phyloP scores from a whole-genome alignment of 75 land plant species.

The Gnetum montanum region DNA sequence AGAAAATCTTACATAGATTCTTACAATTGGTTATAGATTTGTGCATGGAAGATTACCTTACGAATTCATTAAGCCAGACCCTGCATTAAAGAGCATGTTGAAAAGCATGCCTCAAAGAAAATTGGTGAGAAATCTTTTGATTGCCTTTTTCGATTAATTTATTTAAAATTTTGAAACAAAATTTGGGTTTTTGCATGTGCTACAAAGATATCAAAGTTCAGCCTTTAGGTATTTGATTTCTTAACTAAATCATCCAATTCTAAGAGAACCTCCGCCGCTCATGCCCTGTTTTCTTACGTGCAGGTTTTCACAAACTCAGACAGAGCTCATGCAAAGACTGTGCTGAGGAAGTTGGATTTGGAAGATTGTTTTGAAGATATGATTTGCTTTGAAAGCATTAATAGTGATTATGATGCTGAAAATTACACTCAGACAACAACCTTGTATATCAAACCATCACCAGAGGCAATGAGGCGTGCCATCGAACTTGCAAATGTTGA shows the following conservation, averaged over 20 bases:
- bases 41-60: constrained; percentile 82
- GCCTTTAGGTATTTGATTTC: too few species aligned
- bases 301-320: constrained; percentile 55
- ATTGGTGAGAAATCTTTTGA: constrained; percentile 38
- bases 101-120: constrained; percentile 62
- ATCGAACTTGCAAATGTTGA: constrained; percentile 17
- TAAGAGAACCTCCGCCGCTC: too few species aligned
- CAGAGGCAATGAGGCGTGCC: constrained; percentile 27
- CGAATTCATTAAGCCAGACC: constrained; percentile 48
- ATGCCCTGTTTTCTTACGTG: background rate
- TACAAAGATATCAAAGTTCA: too few species aligned
- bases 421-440: background rate
- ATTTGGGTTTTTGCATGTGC: too few species aligned
- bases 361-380: constrained; percentile 36
- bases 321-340: constrained; percentile 23
- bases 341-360: constrained; percentile 20
- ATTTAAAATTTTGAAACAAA: too few species aligned
- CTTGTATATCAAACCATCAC: constrained; percentile 32
- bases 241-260: too few species aligned
- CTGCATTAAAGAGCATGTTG: constrained; percentile 34
- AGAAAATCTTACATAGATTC: background rate
- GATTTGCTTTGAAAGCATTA: constrained; percentile 43
- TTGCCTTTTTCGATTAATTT: too few species aligned
- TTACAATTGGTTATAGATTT: constrained; percentile 21
- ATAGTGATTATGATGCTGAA: background rate